Conservation (phyloP, 1,284 basidiomycete species). For the Mycena sp. region DNA sequence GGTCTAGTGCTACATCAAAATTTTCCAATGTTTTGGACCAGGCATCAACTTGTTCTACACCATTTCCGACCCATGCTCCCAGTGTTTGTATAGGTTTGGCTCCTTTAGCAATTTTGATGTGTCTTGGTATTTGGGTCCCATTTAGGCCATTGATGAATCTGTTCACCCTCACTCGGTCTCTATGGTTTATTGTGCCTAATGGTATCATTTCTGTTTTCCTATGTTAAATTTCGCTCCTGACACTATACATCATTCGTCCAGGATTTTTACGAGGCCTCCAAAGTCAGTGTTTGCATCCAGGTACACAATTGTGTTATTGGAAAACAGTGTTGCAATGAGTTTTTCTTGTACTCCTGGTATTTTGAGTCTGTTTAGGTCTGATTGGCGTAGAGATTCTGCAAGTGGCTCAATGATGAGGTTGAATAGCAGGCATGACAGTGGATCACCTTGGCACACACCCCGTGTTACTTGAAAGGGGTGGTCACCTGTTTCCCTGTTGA, state of each 20-base stretch:
- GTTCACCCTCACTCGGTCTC: conserved; percentile 1
- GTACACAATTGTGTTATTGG: conserved; percentile 27
- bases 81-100: conserved; percentile 20
- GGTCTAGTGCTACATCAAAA: background rate
- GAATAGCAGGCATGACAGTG: conserved; percentile 46
- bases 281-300: conserved; percentile 24
- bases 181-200: conserved; percentile 21
- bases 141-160: background rate
- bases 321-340: conserved; percentile 28
- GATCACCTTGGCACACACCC: conserved; percentile 42
- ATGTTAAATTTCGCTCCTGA: conserved; percentile 37
- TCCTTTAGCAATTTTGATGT: conserved; percentile 16
- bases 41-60: background rate
- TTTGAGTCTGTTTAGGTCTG: too few relatives aligned
- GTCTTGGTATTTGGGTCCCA: too few relatives aligned
- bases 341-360: too few relatives aligned
- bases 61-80: conserved; percentile 28
- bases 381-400: too few relatives aligned
- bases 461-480: conserved; percentile 20
- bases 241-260: too few relatives aligned
- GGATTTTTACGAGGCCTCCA: conserved; percentile 13
- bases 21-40: conserved; percentile 14
- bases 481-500: conserved; percentile 30
- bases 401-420: too few relatives aligned
- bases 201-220: conserved; percentile 34